Conservation (phyloP, 2,329 filamentous ascomycete species). For the Metarhizium album region DNA sequence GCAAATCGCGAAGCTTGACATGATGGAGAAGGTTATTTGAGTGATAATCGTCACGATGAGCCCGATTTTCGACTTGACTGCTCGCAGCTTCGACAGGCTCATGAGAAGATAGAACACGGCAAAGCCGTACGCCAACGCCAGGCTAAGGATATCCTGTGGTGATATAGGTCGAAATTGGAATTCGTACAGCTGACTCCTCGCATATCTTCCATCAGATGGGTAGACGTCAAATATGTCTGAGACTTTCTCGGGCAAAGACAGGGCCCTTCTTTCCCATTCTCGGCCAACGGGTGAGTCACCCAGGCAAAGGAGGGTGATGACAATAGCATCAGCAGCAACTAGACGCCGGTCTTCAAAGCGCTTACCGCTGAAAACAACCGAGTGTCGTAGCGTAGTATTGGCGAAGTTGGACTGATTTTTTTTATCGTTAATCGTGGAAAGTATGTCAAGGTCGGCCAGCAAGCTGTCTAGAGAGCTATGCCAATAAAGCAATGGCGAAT, state of each 20-base stretch:
- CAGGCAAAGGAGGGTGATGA: constrained; percentile 65
- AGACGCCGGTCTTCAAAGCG: constrained; percentile 57
- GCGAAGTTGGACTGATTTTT: constrained; percentile 53
- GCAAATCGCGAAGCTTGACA: constrained; percentile 72
- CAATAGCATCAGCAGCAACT: constrained; percentile 63
- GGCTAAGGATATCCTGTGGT: constrained; percentile 48
- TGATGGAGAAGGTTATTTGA: constrained; percentile 61
- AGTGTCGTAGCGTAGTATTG: constrained; percentile 65
- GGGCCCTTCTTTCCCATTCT: constrained; percentile 53
- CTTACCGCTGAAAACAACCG: constrained; percentile 76
- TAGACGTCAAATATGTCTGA: constrained; percentile 54
- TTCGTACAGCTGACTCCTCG: constrained; percentile 56
- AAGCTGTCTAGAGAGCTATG: constrained; percentile 52
- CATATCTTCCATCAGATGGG: constrained; percentile 43
- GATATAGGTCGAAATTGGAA: constrained; percentile 71
- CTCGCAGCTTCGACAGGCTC: constrained; percentile 57
- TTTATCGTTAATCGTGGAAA: constrained; percentile 58
- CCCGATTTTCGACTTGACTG: constrained; percentile 65
- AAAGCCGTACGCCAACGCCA: constrained; percentile 54
- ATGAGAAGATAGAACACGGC: constrained; percentile 54
- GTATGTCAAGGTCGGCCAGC: constrained; percentile 48
- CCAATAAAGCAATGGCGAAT: constrained; percentile 79
- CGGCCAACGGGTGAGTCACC: constrained; percentile 52
- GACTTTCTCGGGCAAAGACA: constrained; percentile 37
- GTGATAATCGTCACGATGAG: constrained; percentile 59